Evolutionary conservation across 2,329 filamentous ascomycete genomes (phyloP).

Genomic region (Bipolaris victoriae): DNA sequence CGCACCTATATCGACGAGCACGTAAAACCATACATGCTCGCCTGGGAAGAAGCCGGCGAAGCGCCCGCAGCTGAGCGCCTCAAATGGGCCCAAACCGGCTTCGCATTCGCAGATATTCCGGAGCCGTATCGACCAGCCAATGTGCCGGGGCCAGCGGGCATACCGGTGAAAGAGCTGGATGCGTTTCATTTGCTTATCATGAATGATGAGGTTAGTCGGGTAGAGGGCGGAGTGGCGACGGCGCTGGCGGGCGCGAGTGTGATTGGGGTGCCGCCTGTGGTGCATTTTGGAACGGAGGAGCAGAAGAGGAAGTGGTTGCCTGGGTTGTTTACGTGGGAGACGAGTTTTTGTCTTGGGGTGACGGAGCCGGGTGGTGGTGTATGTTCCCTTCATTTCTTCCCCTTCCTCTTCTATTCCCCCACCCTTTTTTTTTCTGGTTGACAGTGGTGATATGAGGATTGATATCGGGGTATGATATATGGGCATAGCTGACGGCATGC

Average conservation of each 20-base stretch:
- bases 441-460: not conserved
- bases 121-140: constrained; percentile 51
- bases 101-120: constrained; percentile 54
- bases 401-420: not conserved
- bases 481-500: too few relatives aligned
- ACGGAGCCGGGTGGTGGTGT: constrained; percentile 65
- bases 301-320: constrained; percentile 67
- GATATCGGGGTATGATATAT: too few relatives aligned
- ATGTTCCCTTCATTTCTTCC: constrained; percentile 10
- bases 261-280: constrained; percentile 69
- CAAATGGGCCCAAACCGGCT: constrained; percentile 51
- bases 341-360: constrained; percentile 68
- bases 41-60: constrained; percentile 65
- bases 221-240: constrained; percentile 64
- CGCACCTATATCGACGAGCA: constrained; percentile 65
- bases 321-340: constrained; percentile 63
- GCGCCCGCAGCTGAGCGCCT: constrained; percentile 55
- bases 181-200: constrained; percentile 56
- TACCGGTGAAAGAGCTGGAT: constrained; percentile 47
- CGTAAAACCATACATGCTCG: constrained; percentile 63
- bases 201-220: constrained; percentile 61
- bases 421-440: not conserved
- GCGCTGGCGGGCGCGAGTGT: constrained; percentile 65
- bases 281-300: constrained; percentile 65
- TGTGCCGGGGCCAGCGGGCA: constrained; percentile 47